These are phyloP conservation scores for Pyronema domesticum DNA, from an alignment of 495 filamentous ascomycete species.

Conservation along the genomic window DNA sequence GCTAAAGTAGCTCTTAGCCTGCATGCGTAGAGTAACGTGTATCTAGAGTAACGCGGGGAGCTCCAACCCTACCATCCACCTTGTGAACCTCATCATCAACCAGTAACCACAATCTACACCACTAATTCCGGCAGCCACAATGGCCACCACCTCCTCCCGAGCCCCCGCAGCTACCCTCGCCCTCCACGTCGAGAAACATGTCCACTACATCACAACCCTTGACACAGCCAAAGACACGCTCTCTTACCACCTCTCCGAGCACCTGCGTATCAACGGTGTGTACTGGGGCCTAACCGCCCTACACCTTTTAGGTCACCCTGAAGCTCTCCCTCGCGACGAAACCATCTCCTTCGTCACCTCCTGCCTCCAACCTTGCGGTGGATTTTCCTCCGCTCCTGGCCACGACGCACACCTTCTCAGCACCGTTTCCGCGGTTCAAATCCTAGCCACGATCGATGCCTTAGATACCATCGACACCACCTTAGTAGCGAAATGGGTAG, in stretches of 20 bases:
- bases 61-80: no score
- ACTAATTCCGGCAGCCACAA: no score
- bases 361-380: conserved; percentile 48
- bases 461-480: conserved; percentile 54
- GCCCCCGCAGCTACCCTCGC: background rate
- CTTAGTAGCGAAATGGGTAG: conserved; percentile 34
- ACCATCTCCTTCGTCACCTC: conserved; percentile 82
- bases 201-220: conserved; percentile 82
- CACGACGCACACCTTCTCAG: conserved; percentile 93
- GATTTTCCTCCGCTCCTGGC: conserved; percentile 81
- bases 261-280: conserved; percentile 80
- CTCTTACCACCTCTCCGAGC: conserved; percentile 94
- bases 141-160: background rate
- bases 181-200: conserved; percentile 47
- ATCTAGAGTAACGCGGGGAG: no score
- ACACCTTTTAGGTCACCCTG: conserved; percentile 61
- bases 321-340: conserved; percentile 61
- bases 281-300: conserved; percentile 92
- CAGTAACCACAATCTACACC: no score
- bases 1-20: no score
- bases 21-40: no score
- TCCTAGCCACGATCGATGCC: conserved; percentile 68
- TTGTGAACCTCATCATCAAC: no score
- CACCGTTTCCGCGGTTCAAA: conserved; percentile 83
- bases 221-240: conserved; percentile 82